Evolutionary conservation across 768 basidiomycete genomes (phyloP), one percentile per base, ranked within the genome.

Genomic region (Harrya chromipes): DNA sequence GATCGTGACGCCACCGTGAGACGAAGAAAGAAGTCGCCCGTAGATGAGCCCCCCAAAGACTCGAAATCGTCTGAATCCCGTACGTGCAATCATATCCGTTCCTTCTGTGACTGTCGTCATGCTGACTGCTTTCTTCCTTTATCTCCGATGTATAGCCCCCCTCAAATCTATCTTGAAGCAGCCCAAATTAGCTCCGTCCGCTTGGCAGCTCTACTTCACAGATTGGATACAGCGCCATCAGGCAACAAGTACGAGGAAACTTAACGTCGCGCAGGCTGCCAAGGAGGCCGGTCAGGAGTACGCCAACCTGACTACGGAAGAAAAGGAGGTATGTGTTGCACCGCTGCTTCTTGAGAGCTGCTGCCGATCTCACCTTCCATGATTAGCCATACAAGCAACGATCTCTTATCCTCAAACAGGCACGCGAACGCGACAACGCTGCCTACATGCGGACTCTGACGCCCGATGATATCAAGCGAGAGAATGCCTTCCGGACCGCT

Each of bases 151-250:
- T 65, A 49, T 68, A 85, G 86, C 76, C 33, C 81, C 80, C 40
- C 72, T 81, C 47, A 93, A 87, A 70, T 93, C 93, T 35, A 70
- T 82, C 11, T 75, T 97, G 50, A 84, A 85, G 37, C 92, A 90
- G 17, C 93, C 93, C 41, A 93, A 94, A 73, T 79, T 93, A 59
- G 90, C 94, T 6, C 91, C 90, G 4, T 94, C 91, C 4, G 90
- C 93, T 47, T 97, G 94, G 94, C 94, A 97, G 69, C 79, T 97
- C 38, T 97, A 92, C 70, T 95, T 97, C 66, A 92, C 92, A 20
- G 91, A 95, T 65, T 94, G 90, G 83, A 93, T 97, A 55, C 87
- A 91, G 66, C 80, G 81, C 61, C 87, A 90, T 66, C 88, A 90
- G 69, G 83, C 84, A 51, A 79, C 81, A 20, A 86, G 83, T 51